These are phyloP conservation scores for Eimeria zaria DNA, from an alignment of 169 alveolate genomes.

Conservation along the genomic window DNA sequence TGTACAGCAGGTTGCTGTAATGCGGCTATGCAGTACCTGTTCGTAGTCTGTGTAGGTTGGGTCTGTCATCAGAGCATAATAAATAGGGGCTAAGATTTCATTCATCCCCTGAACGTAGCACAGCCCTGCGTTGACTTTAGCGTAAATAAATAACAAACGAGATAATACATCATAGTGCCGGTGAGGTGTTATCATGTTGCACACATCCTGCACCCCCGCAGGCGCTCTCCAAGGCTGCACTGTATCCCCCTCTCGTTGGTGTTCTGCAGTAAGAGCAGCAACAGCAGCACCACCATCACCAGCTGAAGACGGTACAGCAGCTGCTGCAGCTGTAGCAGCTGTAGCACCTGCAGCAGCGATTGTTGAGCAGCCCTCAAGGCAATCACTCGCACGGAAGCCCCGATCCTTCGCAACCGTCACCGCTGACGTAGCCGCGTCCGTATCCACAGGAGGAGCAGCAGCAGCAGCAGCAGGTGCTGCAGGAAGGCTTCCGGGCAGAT, in stretches of 20 bases:
- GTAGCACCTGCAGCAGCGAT: constrained; percentile 2
- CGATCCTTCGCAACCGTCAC: not conserved
- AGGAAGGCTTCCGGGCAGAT: not conserved
- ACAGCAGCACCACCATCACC: not conserved
- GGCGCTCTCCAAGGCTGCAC: constrained; percentile 85
- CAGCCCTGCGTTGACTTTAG: constrained; percentile 91
- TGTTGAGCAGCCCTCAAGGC: not conserved
- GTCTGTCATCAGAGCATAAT: constrained; percentile 88
- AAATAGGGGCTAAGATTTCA: constrained; percentile 93
- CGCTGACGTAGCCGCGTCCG: not conserved
- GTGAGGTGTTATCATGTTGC: constrained; percentile 80
- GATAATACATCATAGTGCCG: constrained; percentile 88
- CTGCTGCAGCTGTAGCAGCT: constrained; percentile 5
- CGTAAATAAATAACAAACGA: constrained; percentile 93
- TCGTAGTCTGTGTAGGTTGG: constrained; percentile 79
- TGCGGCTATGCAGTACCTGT: constrained; percentile 35
- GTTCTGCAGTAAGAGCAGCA: not conserved
- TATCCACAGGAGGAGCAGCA: not conserved
- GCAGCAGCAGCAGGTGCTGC: not conserved
- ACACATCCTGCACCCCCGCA: constrained; percentile 84
- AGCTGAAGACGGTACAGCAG: not conserved
- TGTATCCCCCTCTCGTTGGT: not conserved
- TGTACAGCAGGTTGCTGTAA: not conserved
- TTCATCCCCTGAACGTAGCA: constrained; percentile 93
- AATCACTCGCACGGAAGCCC: not conserved